A percentile compares a stretch with the other conserved stretches of the same genome.
These are phyloP conservation scores for Suillus spraguei DNA, from an alignment of 768 basidiomycete genomes.

Conservation along the genomic window DNA sequence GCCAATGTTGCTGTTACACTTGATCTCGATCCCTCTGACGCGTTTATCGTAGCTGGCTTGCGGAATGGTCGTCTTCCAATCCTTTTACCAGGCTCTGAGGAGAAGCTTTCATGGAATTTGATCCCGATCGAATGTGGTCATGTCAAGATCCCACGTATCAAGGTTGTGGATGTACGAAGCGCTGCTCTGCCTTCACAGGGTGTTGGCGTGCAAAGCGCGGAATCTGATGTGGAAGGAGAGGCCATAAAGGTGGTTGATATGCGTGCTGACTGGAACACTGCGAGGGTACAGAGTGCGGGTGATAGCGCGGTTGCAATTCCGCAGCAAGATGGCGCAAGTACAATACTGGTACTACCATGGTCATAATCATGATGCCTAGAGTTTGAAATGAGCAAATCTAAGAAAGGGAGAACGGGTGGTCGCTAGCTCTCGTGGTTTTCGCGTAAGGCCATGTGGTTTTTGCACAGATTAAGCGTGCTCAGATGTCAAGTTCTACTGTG, in stretches of 20 bases:
- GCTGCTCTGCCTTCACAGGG: constrained; percentile 31
- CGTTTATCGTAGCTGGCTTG: constrained; percentile 83
- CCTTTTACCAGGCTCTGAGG: constrained; percentile 75
- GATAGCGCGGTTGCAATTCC: constrained; percentile 14
- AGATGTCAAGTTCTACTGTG: no score
- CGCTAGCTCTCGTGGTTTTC: no score
- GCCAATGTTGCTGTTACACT: constrained; percentile 73
- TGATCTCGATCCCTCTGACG: constrained; percentile 66
- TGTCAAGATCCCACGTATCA: constrained; percentile 61
- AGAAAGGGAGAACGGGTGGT: no score
- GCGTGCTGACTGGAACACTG: constrained; percentile 38
- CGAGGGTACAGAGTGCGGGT: constrained; percentile 15
- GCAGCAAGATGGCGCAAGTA: constrained; percentile 9
- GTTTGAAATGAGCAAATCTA: background rate
- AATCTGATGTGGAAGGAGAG: constrained; percentile 44
- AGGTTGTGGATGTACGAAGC: constrained; percentile 55
- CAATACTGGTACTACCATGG: constrained; percentile 25
- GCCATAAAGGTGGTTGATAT: constrained; percentile 57
- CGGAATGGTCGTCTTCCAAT: constrained; percentile 67
- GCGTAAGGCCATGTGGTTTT: no score
- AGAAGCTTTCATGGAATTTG: constrained; percentile 64
- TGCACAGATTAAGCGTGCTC: no score
- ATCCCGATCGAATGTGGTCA: constrained; percentile 78
- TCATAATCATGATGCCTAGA: background rate
- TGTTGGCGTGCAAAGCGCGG: constrained; percentile 27